Evolutionary conservation across 148 eudicot genomes (phyloP).

Genomic region (Rhododendron williamsianum): DNA sequence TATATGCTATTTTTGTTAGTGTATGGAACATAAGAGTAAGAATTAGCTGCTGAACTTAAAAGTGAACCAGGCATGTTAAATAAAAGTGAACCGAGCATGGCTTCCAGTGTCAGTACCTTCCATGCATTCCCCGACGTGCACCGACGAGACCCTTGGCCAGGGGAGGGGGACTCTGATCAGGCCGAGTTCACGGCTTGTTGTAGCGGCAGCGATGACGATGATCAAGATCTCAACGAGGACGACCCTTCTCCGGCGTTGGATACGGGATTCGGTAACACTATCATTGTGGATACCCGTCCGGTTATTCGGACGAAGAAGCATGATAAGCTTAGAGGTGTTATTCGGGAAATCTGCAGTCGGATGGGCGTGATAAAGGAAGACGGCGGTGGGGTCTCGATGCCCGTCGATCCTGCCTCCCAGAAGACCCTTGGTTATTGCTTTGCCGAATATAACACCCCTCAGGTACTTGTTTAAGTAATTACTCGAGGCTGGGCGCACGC

Average conservation of each 20-base stretch:
- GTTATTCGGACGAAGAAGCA: conserved; percentile 64
- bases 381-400: conserved; percentile 65
- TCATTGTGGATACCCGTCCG: conserved; percentile 79
- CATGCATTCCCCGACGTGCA: too few species aligned
- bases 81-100: too few species aligned
- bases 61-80: too few species aligned
- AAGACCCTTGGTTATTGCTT: conserved; percentile 80
- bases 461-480: conserved; percentile 31
- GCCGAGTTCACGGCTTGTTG: too few species aligned
- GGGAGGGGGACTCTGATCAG: too few species aligned
- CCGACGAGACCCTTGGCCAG: too few species aligned
- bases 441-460: conserved; percentile 79
- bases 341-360: conserved; percentile 65
- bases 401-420: conserved; percentile 44
- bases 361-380: conserved; percentile 71
- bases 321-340: conserved; percentile 66
- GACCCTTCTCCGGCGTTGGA: conserved; percentile 51
- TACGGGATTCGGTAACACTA: conserved; percentile 51
- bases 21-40: too few species aligned
- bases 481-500: too few species aligned
- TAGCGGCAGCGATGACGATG: conserved; percentile 17
- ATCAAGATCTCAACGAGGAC: conserved; percentile 50
- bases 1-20: too few species aligned
- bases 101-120: too few species aligned
- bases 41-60: too few species aligned